A percentile compares a stretch with the other conserved stretches of the same genome.
phyloP scores from a whole-genome alignment of 805 yeast genomes.

The Kuraishia ogatae region DNA sequence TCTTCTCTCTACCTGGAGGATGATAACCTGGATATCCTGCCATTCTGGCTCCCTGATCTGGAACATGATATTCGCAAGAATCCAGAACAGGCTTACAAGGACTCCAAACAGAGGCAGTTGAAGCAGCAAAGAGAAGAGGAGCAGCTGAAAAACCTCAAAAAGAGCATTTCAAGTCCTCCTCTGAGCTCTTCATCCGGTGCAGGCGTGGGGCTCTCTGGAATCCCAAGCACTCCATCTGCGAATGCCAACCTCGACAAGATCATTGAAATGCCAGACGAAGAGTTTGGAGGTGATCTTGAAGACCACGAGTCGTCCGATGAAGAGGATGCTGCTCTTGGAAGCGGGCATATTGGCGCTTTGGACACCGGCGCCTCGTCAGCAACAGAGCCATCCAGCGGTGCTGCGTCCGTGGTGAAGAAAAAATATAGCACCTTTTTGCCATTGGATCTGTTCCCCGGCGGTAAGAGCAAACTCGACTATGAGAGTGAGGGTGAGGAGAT shows the following conservation, averaged over 20 bases:
- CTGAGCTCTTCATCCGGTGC: not conserved
- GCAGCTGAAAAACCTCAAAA: constrained; percentile 28
- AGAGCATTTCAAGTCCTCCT: constrained; percentile 12
- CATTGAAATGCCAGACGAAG: constrained; percentile 21
- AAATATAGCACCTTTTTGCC: constrained; percentile 12
- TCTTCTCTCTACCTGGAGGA: constrained; percentile 84
- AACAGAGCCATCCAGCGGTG: constrained; percentile 3
- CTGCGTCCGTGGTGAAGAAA: constrained; percentile 9
- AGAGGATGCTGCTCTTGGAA: constrained; percentile 6
- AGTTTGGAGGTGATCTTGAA: constrained; percentile 39
- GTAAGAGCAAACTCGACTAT: constrained; percentile 23
- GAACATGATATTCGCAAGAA: constrained; percentile 70
- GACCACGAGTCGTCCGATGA: constrained; percentile 48
- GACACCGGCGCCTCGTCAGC: constrained; percentile 4
- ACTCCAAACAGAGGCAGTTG: constrained; percentile 44
- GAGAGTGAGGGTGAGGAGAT: constrained; percentile 88
- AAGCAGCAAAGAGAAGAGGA: constrained; percentile 35
- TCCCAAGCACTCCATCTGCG: constrained; percentile 22
- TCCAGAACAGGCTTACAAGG: constrained; percentile 73
- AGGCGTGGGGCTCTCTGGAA: constrained; percentile 27
- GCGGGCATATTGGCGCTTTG: constrained; percentile 2
- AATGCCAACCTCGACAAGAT: constrained; percentile 22
- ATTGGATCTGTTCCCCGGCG: constrained; percentile 22
- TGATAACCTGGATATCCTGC: constrained; percentile 81
- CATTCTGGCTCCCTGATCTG: constrained; percentile 91